Percentiles rank a stretch among this genome's conserved stretches.
Evolutionary conservation across 2,329 filamentous ascomycete genomes (phyloP).

Genomic region (Cyclaneusma minus): DNA sequence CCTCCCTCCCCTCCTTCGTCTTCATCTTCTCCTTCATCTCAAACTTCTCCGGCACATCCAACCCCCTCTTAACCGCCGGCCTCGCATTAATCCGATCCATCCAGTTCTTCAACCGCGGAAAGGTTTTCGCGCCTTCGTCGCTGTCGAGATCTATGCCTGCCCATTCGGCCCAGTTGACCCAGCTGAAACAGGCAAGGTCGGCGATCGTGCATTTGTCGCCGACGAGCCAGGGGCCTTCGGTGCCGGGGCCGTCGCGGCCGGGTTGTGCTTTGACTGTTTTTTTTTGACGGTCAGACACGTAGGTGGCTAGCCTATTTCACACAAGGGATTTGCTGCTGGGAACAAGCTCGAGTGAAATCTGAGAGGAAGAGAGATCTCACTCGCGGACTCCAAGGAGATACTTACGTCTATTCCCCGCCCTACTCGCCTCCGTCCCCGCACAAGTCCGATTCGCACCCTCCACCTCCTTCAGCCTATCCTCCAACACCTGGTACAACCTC

Average conservation of each 20-base stretch:
- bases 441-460: too few relatives aligned
- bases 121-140: slow-evolving; percentile 48
- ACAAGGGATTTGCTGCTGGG: slow-evolving; percentile 26
- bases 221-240: slow-evolving; percentile 31
- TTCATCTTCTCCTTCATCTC: slow-evolving; percentile 26
- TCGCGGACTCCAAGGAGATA: slow-evolving; percentile 31
- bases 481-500: slow-evolving; percentile 59
- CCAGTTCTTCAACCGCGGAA: slow-evolving; percentile 58
- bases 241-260: slow-evolving; percentile 7
- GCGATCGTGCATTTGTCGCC: slow-evolving; percentile 55
- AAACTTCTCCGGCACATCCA: slow-evolving; percentile 52
- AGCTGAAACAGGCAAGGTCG: slow-evolving; percentile 47
- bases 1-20: slow-evolving; percentile 39
- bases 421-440: too few relatives aligned
- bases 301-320: slow-evolving; percentile 26
- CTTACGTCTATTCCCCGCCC: too few relatives aligned
- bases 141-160: slow-evolving; percentile 17
- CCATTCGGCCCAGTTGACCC: slow-evolving; percentile 27
- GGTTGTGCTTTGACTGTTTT: slow-evolving; percentile 5
- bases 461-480: slow-evolving; percentile 47
- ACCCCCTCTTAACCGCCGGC: slow-evolving; percentile 56
- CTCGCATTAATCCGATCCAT: slow-evolving; percentile 50
- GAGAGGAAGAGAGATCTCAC: too few relatives aligned
- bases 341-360: slow-evolving; percentile 33
- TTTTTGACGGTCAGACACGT: slow-evolving; percentile 17